These are phyloP conservation scores for Ceratocystis harringtonii DNA, from an alignment of 2,329 filamentous ascomycete species.

Conservation along the genomic window DNA sequence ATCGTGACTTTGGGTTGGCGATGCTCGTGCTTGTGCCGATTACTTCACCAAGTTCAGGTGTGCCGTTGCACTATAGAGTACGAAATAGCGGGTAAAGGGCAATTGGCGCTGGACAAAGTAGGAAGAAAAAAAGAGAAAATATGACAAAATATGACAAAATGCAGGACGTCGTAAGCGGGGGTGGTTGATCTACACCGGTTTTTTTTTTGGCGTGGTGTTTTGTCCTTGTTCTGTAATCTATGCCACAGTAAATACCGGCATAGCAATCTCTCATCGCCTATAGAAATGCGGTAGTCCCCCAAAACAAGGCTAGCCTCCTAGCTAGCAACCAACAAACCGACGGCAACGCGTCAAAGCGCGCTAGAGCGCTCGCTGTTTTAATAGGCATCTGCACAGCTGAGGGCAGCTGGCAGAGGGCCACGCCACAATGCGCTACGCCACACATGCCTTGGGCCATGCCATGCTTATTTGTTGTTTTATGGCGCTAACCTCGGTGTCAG, in stretches of 20 bases:
- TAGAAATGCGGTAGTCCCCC: not conserved
- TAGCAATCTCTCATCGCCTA: no score
- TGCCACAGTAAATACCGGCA: no score
- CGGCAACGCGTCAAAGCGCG: conserved; percentile 2
- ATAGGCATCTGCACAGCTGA: not conserved
- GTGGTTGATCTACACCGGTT: not conserved
- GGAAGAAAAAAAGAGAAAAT: not conserved
- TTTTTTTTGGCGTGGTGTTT: not conserved
- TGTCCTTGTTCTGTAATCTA: not conserved
- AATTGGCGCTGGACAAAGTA: not conserved
- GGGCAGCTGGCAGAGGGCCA: not conserved
- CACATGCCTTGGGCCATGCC: not conserved
- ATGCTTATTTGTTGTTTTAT: not conserved
- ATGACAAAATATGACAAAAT: no score
- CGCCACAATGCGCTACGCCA: not conserved
- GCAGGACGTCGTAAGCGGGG: not conserved
- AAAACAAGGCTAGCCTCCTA: conserved; percentile 1
- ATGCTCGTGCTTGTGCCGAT: not conserved
- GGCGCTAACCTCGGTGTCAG: conserved; percentile 16
- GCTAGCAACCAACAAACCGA: not conserved
- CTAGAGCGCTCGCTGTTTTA: not conserved
- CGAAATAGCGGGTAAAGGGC: not conserved
- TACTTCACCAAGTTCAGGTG: not conserved
- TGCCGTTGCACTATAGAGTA: not conserved
- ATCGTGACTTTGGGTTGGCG: not conserved